Base-by-base conservation (phyloP, 345 rosid species). In the Citrus inodora region DNA sequence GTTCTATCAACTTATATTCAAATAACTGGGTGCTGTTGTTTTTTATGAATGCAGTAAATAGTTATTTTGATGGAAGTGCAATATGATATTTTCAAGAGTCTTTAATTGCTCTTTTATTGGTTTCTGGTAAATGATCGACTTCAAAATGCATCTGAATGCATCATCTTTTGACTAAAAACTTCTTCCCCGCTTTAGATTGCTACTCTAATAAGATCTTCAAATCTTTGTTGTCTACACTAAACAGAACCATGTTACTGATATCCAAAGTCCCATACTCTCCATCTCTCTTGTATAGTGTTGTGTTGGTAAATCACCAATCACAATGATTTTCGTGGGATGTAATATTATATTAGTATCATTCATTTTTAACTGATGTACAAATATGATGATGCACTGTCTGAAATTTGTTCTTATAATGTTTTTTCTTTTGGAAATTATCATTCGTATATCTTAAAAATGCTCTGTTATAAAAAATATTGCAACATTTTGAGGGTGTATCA, bases 31-130 rank as follows among this genome's bases (percentile, higher is more conserved):
- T 46, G 65, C 40, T 64, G 22, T 64, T 71, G 74, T 27, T 33
- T 58, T n/a, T 37, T 73, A 58, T 74, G 3, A 59, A 53, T 55
- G 32, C 27, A 79, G 76, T 58, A 68, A 63, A 71, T 33, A 28
- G 17, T 7, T 11, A 70, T 74, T 24, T 51, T 46, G 13, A 59
- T 46, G 51, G 51, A 46, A 46, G 51, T 46, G 51, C 16, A 46
- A 11, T 46, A 46, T 46, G 51, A 2, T 1, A 0, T 46, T 46
- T 46, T 11, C 16, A 11, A 46, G 16, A 11, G 46, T 55, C 33
- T 71, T 71, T 30, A 6, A 30, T 53, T 58, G 22, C 40, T 33
- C 33, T n/a, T 19, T 11, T 25, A 30, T 16, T 53, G 32, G 62
- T 59, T 33, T 13, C 7, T 73, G 30, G 27, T 24, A 19, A 27